Base-by-base conservation (phyloP, 805 yeast species). In the Lipomyces japonicus region DNA sequence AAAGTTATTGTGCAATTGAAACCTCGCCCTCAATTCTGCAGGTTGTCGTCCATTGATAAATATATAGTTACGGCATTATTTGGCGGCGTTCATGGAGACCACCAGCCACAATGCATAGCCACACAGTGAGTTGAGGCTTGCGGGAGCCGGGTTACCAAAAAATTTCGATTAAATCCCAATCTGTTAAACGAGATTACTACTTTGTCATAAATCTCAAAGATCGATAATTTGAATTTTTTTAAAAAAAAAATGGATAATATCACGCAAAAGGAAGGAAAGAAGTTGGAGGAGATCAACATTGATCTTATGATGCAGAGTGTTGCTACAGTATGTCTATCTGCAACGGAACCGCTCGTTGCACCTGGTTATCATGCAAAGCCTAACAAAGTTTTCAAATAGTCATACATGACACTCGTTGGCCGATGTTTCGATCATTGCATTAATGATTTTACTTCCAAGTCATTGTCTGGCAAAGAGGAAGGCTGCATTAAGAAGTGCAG, bases 381-480 rank as follows among this genome's bases (percentile, higher is more conserved):
- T 39, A 3, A 16, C 19, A 31, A 10, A 18, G 18, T 21, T n/a
- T 12, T 7, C 45, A 23, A 9, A 38, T 36, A 65, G 74, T 75
- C 85, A 51, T 93, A 93, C 79, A 89, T 97, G 59, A 84, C 85
- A 68, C 79, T 93, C 63, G 97, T 93, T 46, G 95, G 91, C 71
- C 85, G 95, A 76, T 93, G 99, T 76, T 93, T 93, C 76, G 80
- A 81, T 54, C 97, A 93, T 74, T 93, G 99, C 75, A 96, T 93
- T 68, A 91, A 90, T 70, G 98, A 93, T 71, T 91, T 93, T 81
- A 93, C 99, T 51, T 88, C 97, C 38, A 82, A 84, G 67, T 80
- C 81, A 66, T 78, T 93, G 67, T 82, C 95, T 56, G 70, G 81
- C 64, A 87, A 85, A 75, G 99, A 93, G 71, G 81, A 81, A 59